Base-by-base conservation (phyloP, 2,329 filamentous ascomycete species). In the Hypomyces perniciosus region DNA sequence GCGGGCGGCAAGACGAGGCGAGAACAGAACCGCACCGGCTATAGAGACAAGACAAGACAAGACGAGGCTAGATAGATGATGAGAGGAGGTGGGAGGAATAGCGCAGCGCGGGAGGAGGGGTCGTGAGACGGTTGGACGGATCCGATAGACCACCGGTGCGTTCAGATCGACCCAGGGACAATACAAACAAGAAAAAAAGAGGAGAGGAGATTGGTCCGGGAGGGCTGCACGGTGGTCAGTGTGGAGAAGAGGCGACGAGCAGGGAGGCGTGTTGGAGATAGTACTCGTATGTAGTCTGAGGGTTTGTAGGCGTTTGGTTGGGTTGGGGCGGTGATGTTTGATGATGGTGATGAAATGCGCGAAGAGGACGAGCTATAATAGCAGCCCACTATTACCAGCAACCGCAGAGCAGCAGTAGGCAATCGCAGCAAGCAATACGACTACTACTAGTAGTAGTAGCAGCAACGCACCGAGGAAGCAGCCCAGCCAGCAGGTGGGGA, bases 91-190 rank as follows among this genome's bases (percentile, higher is more conserved):
- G 27, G 31, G 37, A 49, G 43, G 29, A 42, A 29, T 26, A 26
- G 35, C 9, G 38, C 26, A 37, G 35, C 20, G 46, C 9, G 26
- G n/a, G 51, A 53, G 51, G 51, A 53, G 51, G 51, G 51, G 51
- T 53, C 47, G 51, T 53, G 51, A 31, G 41, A 53, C 47, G 34
- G 48, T 28, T 31, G 39, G 13, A 12, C 9, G 35, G 20, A 20
- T n/a, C 42, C 31, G 28, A 13, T 35, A n/a, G 45, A 44, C 46
- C 45, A 44, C 35, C 35, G 30, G 30, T 37, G 45, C 41, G 28
- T 30, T 52, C 44, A 34, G 45, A 47, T 52, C 50, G 45, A 52
- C 20, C 20, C 50, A 43, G 35, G 35, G 43, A 48, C 37, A 31
- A 40, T 31, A 38, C 45, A 48, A 48, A 47, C 52, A 34, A 51